Evolutionary conservation across 495 filamentous ascomycete genomes (phyloP).

Genomic region (Zalerion maritima): DNA sequence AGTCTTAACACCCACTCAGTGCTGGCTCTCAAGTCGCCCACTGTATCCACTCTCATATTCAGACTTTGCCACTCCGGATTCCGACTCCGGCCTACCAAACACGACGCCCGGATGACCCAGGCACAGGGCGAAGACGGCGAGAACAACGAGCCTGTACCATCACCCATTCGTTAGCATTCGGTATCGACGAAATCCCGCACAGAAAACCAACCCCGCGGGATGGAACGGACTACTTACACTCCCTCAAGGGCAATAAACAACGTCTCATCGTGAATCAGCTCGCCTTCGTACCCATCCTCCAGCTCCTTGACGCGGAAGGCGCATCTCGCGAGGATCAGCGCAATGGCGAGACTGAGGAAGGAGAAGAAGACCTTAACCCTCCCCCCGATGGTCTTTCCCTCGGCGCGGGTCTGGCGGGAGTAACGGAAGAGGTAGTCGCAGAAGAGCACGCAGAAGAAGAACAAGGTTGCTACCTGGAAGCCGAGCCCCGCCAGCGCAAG

Average conservation of each 20-base stretch:
- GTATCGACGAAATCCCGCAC: neutral
- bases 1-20: no score
- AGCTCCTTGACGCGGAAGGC: constrained; percentile 36
- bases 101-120: constrained; percentile 19
- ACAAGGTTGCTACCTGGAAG: constrained; percentile 29
- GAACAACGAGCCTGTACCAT: constrained; percentile 8
- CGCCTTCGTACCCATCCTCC: constrained; percentile 28
- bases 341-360: constrained; percentile 27
- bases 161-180: constrained; percentile 2
- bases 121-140: constrained; percentile 13
- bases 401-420: constrained; percentile 1
- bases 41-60: no score
- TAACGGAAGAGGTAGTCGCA: constrained; percentile 28
- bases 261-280: constrained; percentile 26
- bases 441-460: constrained; percentile 26
- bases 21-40: no score
- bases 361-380: constrained; percentile 28
- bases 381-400: constrained; percentile 6
- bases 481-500: constrained; percentile 35
- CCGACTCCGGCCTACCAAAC: no score
- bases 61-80: no score
- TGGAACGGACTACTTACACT: constrained; percentile 16
- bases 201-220: neutral
- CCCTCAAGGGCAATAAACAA: constrained; percentile 37
- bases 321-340: constrained; percentile 32